phyloP scores from a whole-genome alignment of 2,329 filamentous ascomycete genomes.

The Juglanconis oblonga region DNA sequence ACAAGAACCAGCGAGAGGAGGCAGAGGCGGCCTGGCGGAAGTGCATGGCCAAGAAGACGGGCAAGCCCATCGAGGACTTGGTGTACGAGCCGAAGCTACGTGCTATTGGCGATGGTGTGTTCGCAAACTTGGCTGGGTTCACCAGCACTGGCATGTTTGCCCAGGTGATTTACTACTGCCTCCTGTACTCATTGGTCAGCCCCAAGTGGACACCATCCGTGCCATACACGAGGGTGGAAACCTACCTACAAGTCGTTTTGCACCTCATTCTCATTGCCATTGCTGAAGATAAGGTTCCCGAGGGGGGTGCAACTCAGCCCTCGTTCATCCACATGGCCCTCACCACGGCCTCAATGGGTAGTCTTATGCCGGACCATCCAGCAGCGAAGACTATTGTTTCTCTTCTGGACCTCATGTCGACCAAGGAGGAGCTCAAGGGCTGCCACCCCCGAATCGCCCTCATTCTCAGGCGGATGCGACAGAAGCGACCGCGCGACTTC shows the following conservation, averaged over 20 bases:
- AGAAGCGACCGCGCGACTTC: slow-evolving; percentile 74
- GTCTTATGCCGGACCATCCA: slow-evolving; percentile 56
- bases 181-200: slow-evolving; percentile 75
- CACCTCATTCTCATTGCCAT: slow-evolving; percentile 85
- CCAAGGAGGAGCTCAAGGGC: slow-evolving; percentile 72
- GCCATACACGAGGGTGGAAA: slow-evolving; percentile 79
- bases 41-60: slow-evolving; percentile 82
- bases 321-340: slow-evolving; percentile 76
- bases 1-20: slow-evolving; percentile 94
- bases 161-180: slow-evolving; percentile 83
- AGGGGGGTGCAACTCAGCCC: slow-evolving; percentile 47
- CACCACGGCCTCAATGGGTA: slow-evolving; percentile 58
- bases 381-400: slow-evolving; percentile 61
- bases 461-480: slow-evolving; percentile 79
- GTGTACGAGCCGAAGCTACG: slow-evolving; percentile 87
- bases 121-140: slow-evolving; percentile 72
- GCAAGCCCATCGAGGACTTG: slow-evolving; percentile 75
- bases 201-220: slow-evolving; percentile 69
- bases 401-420: slow-evolving; percentile 59
- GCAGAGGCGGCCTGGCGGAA: slow-evolving; percentile 86
- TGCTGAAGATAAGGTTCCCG: slow-evolving; percentile 69
- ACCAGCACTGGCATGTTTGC: slow-evolving; percentile 83
- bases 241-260: slow-evolving; percentile 86
- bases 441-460: slow-evolving; percentile 82
- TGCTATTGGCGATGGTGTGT: slow-evolving; percentile 73